These are phyloP conservation scores for Fusarium goolgardi DNA, from an alignment of 2,329 filamentous ascomycete genomes.

Conservation along the genomic window DNA sequence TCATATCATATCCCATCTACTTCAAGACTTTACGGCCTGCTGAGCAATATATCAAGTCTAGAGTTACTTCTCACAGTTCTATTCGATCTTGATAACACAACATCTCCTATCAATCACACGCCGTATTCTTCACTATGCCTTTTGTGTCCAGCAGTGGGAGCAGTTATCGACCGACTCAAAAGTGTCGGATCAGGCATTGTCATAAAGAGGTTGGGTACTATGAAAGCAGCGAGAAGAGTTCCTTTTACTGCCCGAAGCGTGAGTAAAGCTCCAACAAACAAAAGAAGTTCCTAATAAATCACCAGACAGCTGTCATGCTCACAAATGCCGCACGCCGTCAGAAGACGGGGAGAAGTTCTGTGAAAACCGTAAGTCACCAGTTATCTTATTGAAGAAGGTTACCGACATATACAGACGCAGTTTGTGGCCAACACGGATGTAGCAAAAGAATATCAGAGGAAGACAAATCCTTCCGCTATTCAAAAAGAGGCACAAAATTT, in stretches of 20 bases:
- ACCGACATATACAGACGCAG: constrained; percentile 7
- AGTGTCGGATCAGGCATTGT: neutral
- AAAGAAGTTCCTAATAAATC: neutral
- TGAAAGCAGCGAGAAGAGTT: fast-evolving
- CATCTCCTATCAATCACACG: neutral
- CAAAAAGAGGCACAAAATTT: neutral
- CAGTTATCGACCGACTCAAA: too few species aligned
- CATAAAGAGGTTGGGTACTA: neutral
- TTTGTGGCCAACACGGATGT: constrained; percentile 7
- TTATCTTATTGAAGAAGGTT: fast-evolving
- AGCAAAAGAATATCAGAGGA: neutral
- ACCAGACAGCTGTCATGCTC: constrained; percentile 2
- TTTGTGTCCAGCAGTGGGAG: neutral
- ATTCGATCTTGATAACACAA: neutral
- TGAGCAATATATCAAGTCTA: neutral
- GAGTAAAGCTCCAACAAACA: neutral
- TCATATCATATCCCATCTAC: too few species aligned
- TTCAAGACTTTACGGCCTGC: neutral
- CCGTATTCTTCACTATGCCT: neutral
- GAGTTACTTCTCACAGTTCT: neutral
- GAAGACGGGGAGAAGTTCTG: neutral
- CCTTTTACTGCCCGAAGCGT: constrained; percentile 5
- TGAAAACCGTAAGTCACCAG: neutral
- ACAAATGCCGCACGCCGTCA: neutral
- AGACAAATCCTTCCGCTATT: neutral